Percentiles rank a stretch among this genome's conserved stretches.
phyloP scores from a whole-genome alignment of 495 filamentous ascomycete species.

The Hyphodiscus hymeniophilus region DNA sequence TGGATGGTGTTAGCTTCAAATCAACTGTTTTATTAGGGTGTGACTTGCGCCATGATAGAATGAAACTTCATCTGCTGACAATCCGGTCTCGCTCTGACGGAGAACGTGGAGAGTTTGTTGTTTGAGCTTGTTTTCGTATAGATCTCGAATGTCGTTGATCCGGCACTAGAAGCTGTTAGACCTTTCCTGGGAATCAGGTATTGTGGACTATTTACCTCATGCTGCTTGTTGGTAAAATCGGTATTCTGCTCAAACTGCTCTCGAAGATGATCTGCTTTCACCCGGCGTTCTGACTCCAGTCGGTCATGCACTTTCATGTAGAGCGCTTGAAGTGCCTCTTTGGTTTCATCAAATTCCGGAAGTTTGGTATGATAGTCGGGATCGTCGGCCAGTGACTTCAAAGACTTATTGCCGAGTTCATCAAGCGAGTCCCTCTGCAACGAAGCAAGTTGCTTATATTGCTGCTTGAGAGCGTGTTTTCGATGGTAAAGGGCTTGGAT shows the following conservation, averaged over 20 bases:
- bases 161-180: constrained; percentile 4
- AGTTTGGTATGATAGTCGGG: constrained; percentile 35
- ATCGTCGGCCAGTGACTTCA: constrained; percentile 31
- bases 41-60: constrained; percentile 10
- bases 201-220: constrained; percentile 9
- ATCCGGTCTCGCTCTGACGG: neutral
- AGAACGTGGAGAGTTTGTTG: constrained; percentile 8
- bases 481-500: constrained; percentile 15
- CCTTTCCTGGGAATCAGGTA: constrained; percentile 18
- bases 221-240: neutral
- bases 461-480: constrained; percentile 24
- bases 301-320: constrained; percentile 9
- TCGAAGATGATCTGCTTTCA: neutral
- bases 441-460: constrained; percentile 34
- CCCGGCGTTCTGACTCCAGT: neutral
- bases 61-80: constrained; percentile 1
- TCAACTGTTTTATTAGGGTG: neutral
- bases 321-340: constrained; percentile 12
- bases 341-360: constrained; percentile 32
- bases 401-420: constrained; percentile 31
- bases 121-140: constrained; percentile 3
- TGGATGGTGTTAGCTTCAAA: neutral
- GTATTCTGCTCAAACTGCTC: neutral
- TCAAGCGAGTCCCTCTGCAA: constrained; percentile 35
- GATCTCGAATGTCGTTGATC: constrained; percentile 2